Evolutionary conservation across 169 alveolate species (phyloP).

Genomic region (Eimeria mitis): DNA sequence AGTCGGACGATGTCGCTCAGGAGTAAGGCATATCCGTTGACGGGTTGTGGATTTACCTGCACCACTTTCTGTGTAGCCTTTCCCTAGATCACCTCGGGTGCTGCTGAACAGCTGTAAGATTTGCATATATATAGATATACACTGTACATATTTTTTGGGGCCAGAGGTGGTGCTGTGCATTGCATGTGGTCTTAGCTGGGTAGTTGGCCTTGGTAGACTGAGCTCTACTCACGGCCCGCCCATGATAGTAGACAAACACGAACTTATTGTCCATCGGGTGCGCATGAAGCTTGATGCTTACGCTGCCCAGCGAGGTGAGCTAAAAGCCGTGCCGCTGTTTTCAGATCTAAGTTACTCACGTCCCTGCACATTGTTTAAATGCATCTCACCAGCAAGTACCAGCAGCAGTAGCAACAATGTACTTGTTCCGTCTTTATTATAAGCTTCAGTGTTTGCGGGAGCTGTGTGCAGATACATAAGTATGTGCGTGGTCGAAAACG

Average conservation of each 20-base stretch:
- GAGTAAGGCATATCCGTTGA: slow-evolving; percentile 35
- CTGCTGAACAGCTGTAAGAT: not conserved
- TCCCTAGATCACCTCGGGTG: not conserved
- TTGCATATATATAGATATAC: not conserved
- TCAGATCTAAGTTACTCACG: not conserved
- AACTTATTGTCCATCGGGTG: slow-evolving; percentile 61
- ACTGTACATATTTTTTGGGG: not conserved
- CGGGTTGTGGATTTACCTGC: not conserved
- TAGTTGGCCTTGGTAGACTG: slow-evolving; percentile 75
- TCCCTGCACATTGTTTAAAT: not conserved
- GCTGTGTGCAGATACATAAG: not conserved
- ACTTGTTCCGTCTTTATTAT: not conserved
- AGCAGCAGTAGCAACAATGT: not conserved
- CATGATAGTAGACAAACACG: slow-evolving; percentile 41
- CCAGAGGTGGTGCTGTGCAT: not conserved
- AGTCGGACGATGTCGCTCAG: slow-evolving; percentile 61
- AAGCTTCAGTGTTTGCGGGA: not conserved
- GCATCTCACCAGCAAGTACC: not conserved
- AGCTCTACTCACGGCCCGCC: slow-evolving; percentile 61
- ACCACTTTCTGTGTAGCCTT: not conserved
- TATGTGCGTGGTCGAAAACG: not conserved
- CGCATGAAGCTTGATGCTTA: slow-evolving; percentile 76
- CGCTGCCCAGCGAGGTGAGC: slow-evolving; percentile 63
- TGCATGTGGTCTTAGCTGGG: slow-evolving; percentile 65
- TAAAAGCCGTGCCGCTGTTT: not conserved